These are phyloP conservation scores for Quercus variabilis DNA, from an alignment of 306 rosid species.

Conservation along the genomic window DNA sequence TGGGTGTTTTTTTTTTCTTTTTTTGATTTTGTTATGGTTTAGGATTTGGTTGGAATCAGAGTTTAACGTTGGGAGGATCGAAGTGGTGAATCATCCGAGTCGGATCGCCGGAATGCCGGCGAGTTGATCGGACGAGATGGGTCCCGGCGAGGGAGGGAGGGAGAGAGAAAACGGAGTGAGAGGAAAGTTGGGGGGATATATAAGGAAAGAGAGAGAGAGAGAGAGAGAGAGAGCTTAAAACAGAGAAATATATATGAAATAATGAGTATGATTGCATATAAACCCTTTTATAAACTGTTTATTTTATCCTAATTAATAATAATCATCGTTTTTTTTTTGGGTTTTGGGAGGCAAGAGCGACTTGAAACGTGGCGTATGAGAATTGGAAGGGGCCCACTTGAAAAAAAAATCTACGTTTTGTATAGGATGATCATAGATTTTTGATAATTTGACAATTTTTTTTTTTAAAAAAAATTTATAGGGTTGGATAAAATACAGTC, in stretches of 20 bases:
- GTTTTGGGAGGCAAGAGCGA: too few relatives aligned
- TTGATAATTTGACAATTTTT: too few relatives aligned
- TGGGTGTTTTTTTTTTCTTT: too few relatives aligned
- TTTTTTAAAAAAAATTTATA: too few relatives aligned
- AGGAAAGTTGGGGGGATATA: slow-evolving; percentile 31
- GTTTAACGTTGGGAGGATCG: slow-evolving; percentile 34
- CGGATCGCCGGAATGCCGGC: slow-evolving; percentile 50
- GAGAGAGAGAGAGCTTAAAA: not conserved
- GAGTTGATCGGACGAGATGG: slow-evolving; percentile 30
- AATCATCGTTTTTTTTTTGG: not conserved
- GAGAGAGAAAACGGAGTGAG: slow-evolving; percentile 1
- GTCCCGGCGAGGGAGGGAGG: slow-evolving; percentile 53
- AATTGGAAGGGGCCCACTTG: too few relatives aligned
- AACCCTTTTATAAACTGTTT: not conserved
- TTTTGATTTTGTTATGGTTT: too few relatives aligned
- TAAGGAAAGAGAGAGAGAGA: slow-evolving; percentile 4
- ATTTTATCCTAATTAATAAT: not conserved
- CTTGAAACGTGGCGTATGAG: too few relatives aligned
- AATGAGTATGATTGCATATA: not conserved
- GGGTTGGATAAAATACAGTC: too few relatives aligned
- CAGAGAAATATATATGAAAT: not conserved
- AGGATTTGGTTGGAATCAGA: slow-evolving; percentile 5
- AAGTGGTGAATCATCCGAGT: slow-evolving; percentile 40
- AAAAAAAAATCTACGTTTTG: too few relatives aligned
- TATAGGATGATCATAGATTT: too few relatives aligned